Percentiles rank a stretch among this genome's conserved stretches.
Conservation (phyloP, 2,329 filamentous ascomycete genomes). For the Scedosporium dehoogii region DNA sequence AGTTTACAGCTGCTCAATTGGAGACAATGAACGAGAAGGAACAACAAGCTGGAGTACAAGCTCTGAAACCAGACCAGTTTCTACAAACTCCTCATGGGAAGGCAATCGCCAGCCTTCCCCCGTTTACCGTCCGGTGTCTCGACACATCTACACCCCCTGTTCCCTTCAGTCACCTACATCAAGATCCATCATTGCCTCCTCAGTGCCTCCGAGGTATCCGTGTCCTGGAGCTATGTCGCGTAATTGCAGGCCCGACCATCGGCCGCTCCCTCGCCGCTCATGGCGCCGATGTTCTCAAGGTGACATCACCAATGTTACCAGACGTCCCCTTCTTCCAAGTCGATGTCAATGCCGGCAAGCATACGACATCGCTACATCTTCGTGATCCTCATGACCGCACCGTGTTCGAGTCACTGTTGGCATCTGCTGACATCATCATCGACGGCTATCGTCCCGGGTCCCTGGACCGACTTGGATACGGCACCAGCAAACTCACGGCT, state of each 20-base stretch:
- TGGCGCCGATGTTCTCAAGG: conserved; percentile 63
- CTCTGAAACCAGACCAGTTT: conserved; percentile 50
- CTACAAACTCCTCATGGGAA: conserved; percentile 36
- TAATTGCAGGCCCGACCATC: conserved; percentile 68
- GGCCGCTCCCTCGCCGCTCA: conserved; percentile 64
- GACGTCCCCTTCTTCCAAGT: conserved; percentile 66
- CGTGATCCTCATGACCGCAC: conserved; percentile 41
- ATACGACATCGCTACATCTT: conserved; percentile 53
- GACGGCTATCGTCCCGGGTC: conserved; percentile 62
- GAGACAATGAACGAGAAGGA: conserved; percentile 46
- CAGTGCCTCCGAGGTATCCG: conserved; percentile 50
- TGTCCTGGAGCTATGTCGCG: conserved; percentile 64
- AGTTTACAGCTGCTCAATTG: conserved; percentile 43
- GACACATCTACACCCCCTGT: conserved; percentile 38
- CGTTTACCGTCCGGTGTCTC: conserved; percentile 40
- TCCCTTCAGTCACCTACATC: conserved; percentile 19
- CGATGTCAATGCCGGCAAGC: conserved; percentile 64
- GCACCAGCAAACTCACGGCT: conserved; percentile 18
- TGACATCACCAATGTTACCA: conserved; percentile 57
- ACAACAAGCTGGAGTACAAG: conserved; percentile 50
- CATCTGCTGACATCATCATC: conserved; percentile 52
- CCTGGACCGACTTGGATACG: conserved; percentile 24
- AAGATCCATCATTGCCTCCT: not conserved
- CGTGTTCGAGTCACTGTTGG: conserved; percentile 48
- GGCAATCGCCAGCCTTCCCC: conserved; percentile 20